Evolutionary conservation across 495 filamentous ascomycete genomes (phyloP), one percentile per base, ranked within the genome.

Genomic region (Penicillium taxi): DNA sequence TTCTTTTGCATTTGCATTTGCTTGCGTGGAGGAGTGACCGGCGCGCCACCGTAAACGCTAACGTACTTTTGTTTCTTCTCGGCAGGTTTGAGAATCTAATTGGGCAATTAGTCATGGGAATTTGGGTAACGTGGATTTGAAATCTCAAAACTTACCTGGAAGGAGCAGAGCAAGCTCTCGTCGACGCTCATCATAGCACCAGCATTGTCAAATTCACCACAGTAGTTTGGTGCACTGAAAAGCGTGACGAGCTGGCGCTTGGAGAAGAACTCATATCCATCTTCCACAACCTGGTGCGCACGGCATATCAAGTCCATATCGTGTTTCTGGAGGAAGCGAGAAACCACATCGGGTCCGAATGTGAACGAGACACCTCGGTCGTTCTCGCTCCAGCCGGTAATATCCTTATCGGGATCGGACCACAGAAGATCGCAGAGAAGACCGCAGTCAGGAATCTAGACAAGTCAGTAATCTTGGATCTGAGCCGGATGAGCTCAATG

Each of bases 11-110:
- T 80, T 72, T 86, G 86, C 72, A 84, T 82, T 70, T 84, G 79
- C 66, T 84, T 90, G 78, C 85, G 82, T 69, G 83, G 86, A 78
- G 84, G 81, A 79, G 84, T 91, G 69, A 84, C 74, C 67, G 83
- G 77, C 69, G 80, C 81, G 78, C 81, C 77, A 72, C 81, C 80
- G 70, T 84, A 84, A 60, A 94, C 80, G 70, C 84, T 83, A 60
- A 94, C 90, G 75, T 94, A 98, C 87, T 98, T 98, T 86, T 94
- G 90, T 83, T 98, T 98, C 80, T 98, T 98, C 78, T 98, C 91
- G 66, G 91, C 91, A 57, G 91, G 91, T 72, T 96, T 98, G 69
- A 98, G 73, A 65, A 98, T 98, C 90, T 96, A 50, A 16, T 4
- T 13, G 12, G 11, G 32, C 26, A 20, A 30, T 47, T 30, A 37